A percentile compares a stretch with the other conserved stretches of the same genome.
These are phyloP conservation scores for Poa pratensis DNA, from an alignment of 176 grass and related monocot genomes.

Conservation along the genomic window DNA sequence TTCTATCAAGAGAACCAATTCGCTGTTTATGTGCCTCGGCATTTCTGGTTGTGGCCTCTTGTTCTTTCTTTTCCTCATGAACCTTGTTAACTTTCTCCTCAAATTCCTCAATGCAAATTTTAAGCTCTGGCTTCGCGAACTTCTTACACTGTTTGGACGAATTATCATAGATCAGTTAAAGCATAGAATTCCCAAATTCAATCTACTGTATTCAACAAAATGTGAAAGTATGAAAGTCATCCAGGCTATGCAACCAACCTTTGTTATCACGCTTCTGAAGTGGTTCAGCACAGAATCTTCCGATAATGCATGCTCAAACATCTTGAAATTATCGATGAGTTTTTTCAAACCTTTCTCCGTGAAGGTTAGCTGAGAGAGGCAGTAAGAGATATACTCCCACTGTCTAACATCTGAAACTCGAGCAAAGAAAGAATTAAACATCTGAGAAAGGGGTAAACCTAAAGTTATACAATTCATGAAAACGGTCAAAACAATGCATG, in stretches of 20 bases:
- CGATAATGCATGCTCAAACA: constrained; percentile 83
- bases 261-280: constrained; percentile 80
- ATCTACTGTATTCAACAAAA: constrained; percentile 21
- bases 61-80: constrained; percentile 89
- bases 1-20: constrained; percentile 62
- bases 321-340: constrained; percentile 94
- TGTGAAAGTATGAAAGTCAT: constrained; percentile 1
- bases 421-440: constrained; percentile 33
- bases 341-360: constrained; percentile 94
- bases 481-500: constrained; percentile 20
- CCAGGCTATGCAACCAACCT: constrained; percentile 58
- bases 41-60: constrained; percentile 77
- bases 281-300: constrained; percentile 91
- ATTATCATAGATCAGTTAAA: constrained; percentile 30
- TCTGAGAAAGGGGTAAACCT: not conserved
- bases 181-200: constrained; percentile 15
- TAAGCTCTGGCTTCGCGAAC: constrained; percentile 85
- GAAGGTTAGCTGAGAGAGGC: constrained; percentile 93
- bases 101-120: constrained; percentile 94
- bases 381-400: constrained; percentile 93
- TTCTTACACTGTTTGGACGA: constrained; percentile 87
- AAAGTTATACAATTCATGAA: constrained; percentile 16
- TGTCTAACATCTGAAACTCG: constrained; percentile 77
- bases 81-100: constrained; percentile 89
- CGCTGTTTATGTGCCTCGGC: constrained; percentile 73